Base-by-base conservation (phyloP, 352 stramenopile genomes). In the Phytophthora agathidicida region DNA sequence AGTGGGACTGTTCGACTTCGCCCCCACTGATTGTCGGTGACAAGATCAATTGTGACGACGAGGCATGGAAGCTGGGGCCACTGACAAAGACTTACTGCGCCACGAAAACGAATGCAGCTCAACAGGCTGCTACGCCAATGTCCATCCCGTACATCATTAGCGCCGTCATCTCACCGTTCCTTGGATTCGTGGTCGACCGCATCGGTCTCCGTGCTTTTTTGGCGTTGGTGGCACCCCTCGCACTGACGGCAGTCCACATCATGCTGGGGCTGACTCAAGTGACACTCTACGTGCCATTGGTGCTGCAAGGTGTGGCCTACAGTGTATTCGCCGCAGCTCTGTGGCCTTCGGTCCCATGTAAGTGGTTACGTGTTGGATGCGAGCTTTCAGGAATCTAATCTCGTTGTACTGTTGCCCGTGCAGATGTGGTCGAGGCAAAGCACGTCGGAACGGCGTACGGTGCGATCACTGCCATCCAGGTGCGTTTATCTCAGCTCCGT, bases 141-240 rank as follows among this genome's bases (percentile, higher is more conserved):
- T 93, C 79, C 11, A 91, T 98, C 38, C 94, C 93, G 28, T 98
- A 98, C 67, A 82, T 97, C 24, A 96, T 97, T 31, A 97, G 90
- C 19, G 91, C 89, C 41, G 63, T 88, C 20, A 81, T 97, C 28
- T 96, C 83, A 20, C 93, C 93, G 17, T 86, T 97, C 54, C 69
- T 98, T 3, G 94, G 93, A 20, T 94, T 96, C 38, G 51, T 96
- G 33, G 87, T 98, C n/a, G 94, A 98, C 54, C 83, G 75, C 17
- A 77, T 97, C 39, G 94, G 94, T 11, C 62, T 91, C 16, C 84
- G 91, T 14, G 92, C 91, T 4, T 50, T 94, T 32, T 70, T 98
- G 24, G 86, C 86, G 17, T 60, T 95, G 3, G 27, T 96, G 8
- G 85, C 93, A 14, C 78, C 91, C 5, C 24, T 91, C 1, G 56